These are phyloP conservation scores for Claviceps digitariae DNA, from an alignment of 2,329 filamentous ascomycete genomes.

Conservation along the genomic window DNA sequence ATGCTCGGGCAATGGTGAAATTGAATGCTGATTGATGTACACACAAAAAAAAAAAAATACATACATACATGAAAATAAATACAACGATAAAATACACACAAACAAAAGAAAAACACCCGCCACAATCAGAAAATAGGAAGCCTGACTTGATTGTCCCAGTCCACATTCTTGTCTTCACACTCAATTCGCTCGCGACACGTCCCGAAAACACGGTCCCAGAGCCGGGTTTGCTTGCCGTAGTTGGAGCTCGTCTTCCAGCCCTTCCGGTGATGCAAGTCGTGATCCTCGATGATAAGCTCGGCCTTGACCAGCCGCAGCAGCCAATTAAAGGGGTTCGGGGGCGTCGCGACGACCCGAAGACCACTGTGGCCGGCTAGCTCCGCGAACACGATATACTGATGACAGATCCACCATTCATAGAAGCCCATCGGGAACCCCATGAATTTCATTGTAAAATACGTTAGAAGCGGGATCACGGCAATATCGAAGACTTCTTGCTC, in stretches of 20 bases:
- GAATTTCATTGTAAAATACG: conserved; percentile 5
- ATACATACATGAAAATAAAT: neutral
- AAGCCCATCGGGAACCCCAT: conserved; percentile 6
- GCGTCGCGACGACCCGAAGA: conserved; percentile 1
- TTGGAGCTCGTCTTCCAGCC: conserved; percentile 6
- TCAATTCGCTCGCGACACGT: conserved; percentile 5
- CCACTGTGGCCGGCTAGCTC: conserved; percentile 5
- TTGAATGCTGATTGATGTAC: no score
- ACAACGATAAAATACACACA: neutral
- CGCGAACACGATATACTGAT: conserved; percentile 5
- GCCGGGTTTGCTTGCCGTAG: conserved; percentile 5
- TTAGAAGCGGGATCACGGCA: conserved; percentile 3
- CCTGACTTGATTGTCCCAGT: neutral
- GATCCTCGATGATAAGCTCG: conserved; percentile 5
- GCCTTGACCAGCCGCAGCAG: conserved; percentile 1
- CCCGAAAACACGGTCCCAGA: conserved; percentile 5
- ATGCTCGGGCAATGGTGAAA: no score
- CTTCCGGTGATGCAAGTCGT: conserved; percentile 6
- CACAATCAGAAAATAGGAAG: conserved; percentile 2
- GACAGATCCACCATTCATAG: conserved; percentile 6
- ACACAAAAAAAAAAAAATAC: no score
- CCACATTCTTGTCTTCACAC: conserved; percentile 2
- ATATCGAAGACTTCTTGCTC: conserved; percentile 6
- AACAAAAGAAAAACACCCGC: neutral
- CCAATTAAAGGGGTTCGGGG: conserved; percentile 3